Base-by-base conservation (phyloP, 1,139 yeast species). In the Blastobotrys apis region DNA sequence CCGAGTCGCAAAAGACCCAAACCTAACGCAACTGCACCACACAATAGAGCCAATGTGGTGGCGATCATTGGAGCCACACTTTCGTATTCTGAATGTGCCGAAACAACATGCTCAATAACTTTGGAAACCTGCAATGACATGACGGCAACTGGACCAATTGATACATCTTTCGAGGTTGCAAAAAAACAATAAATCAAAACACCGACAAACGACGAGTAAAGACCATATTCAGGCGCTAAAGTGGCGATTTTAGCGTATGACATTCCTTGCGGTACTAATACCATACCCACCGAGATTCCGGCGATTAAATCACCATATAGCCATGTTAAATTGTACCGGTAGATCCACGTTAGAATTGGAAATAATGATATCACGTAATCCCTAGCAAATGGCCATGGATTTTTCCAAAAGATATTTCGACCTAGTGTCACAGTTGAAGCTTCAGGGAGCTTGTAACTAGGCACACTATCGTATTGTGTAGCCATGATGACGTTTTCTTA, bases 111-210 rank as follows among this genome's bases (percentile, higher is more conserved):
- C 26, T 77, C 75, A 46, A 88, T 74, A 41, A 86, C 90, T 62
- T 83, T 85, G 38, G 90, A 80, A 25, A 86, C 88, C 63, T 88
- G 90, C 53, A 80, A 65, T 12, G 95, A 85, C 96, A 90, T 88
- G 50, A 90, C 97, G 2, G 97, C 97, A 32, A 90, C 97, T 4
- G 97, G 97, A 26, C 97, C 97, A 57, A 90, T 88, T 50, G 94
- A 84, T 37, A 90, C 95, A 72, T 90, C 97, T 66, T 88, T 90
- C 16, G 95, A 84, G 15, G 97, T 90, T 13, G 97, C 97, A 64
- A 90, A 90, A 57, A 88, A 77, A 39, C 94, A 82, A 64, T 90
- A 90, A 46, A 84, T 78, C 62, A 87, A 77, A 15, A 88, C 95
- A 59, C 97, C 97, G 40, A 90, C 84, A 60, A 90, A 90, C 0